Base-by-base conservation (phyloP, 352 stramenopile species). In the Globisporangium iwayamae region DNA sequence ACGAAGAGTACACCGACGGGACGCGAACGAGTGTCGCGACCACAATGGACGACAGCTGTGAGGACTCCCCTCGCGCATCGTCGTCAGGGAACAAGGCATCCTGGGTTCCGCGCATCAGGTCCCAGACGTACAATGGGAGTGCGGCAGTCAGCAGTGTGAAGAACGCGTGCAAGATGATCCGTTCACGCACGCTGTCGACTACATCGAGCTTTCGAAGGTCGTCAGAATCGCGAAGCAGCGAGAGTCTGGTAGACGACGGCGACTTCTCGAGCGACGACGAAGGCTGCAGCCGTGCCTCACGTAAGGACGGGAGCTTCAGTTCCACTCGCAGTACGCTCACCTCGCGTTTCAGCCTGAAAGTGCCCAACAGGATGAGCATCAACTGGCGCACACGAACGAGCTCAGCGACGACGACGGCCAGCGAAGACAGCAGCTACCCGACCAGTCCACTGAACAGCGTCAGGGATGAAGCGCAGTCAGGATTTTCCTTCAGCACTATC, bases 251-350 rank as follows among this genome's bases (percentile, higher is more conserved):
- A 16, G 57, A 85, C 46, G 74, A 76, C 30, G 75, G 74, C 20
- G 75, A 83, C 36, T 89, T 89, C 41, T 89, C 81, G 3, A 86
- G 79, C 60, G 79, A 88, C 30, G 75, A 87, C 48, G 75, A 83
- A 50, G 79, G 73, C 38, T 88, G 78, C 59, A 70, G 61, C 63
- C 38, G 70, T 68, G 67, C 46, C 67, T 28, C 69, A 3, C 30
- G 30, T 70, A 67, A 55, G 43, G 46, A 18, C 71, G 56, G 41
- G 53, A 73, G 52, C 61, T 56, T 7, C 60, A 68, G 28, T 36
- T 67, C 7, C 10, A 65, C 14, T 59, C 64, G 58, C 65, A 56
- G 67, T 57, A 73, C 66, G 63, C 66, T 72, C 30, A 60, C 68
- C 66, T 72, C 30, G 63, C 68, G 53, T 52, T 70, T 63, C 65